These are phyloP conservation scores for Heliocybe sulcata DNA, from an alignment of 1,284 basidiomycete genomes.

Conservation along the genomic window DNA sequence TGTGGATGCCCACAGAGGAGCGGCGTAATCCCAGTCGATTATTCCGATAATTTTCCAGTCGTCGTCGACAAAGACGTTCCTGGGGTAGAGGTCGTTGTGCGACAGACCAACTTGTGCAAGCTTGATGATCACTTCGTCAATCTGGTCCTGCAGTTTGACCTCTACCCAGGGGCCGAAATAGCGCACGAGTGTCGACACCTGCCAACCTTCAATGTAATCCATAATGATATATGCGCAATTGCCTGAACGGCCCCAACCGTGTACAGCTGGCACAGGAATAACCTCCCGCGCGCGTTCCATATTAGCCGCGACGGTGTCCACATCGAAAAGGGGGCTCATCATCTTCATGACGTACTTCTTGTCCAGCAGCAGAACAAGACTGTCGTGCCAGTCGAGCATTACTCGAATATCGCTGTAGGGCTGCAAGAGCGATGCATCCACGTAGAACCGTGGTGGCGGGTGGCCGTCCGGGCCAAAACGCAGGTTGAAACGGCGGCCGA, in stretches of 20 bases:
- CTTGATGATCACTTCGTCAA: constrained; percentile 1
- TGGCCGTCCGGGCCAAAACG: neutral
- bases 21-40: constrained; percentile 2
- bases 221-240: constrained; percentile 1
- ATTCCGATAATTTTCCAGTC: neutral
- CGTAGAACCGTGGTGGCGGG: neutral
- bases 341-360: neutral
- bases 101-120: neutral
- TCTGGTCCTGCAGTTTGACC: neutral
- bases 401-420: neutral
- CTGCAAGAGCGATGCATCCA: neutral
- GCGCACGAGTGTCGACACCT: constrained; percentile 1
- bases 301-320: neutral
- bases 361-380: neutral
- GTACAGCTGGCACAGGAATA: neutral
- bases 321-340: constrained; percentile 1
- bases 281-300: neutral
- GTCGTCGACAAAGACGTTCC: constrained; percentile 1
- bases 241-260: neutral
- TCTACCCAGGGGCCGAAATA: neutral
- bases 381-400: constrained; percentile 1
- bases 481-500: constrained; percentile 1
- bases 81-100: neutral
- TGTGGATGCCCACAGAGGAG: neutral
- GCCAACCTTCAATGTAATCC: constrained; percentile 1